Evolutionary conservation across 176 grass and related monocot genomes (phyloP), one percentile per base, ranked within the genome.

Genomic region (Chrysopogon serrulatus): DNA sequence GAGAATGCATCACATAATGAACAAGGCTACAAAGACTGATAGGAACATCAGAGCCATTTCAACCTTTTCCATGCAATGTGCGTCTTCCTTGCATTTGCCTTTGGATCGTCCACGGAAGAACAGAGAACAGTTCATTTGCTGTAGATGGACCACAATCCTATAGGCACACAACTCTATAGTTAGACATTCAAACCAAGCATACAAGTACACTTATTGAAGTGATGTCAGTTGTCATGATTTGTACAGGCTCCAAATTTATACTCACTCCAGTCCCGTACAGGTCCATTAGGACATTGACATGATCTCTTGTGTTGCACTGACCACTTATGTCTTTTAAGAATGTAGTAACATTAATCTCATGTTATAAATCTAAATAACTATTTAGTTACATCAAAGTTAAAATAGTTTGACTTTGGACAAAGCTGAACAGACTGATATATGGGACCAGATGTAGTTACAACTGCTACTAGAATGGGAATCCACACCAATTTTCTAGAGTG

Each of bases 61-160:
- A 85, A 94, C 92, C 90, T 76, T 44, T 41, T 16, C 33, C 17
- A 39, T 71, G 42, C 10, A 82, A 35, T 42, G 41, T 45, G 31
- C 34, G 78, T 79, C 74, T 86, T 48, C 79, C 41, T 74, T 54
- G 56, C 36, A 71, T 41, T 12, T 63, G 86, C 56, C 44, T 85
- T 87, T 92, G 92, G 74, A 97, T 88, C 36, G 48, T 88, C 86
- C 83, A 90, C 24, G 94, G 94, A 86, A 97, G 94, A 88, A 63
- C 86, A 85, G 87, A 90, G 43, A 94, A 88, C 32, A 90, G 83
- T 34, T 92, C 82, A 24, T 75, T 90, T 80, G 85, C 89, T 41
- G 90, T 84, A 71, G 87, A 82, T 65, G 68, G 79, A 85, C 91
- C 59, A 45, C 84, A 91, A 61, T 98, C 92, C 92, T 98, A 85